Evolutionary conservation across 306 rosid genomes (phyloP), one percentile per base, ranked within the genome.

Genomic region (Astragalus membranaceus): DNA sequence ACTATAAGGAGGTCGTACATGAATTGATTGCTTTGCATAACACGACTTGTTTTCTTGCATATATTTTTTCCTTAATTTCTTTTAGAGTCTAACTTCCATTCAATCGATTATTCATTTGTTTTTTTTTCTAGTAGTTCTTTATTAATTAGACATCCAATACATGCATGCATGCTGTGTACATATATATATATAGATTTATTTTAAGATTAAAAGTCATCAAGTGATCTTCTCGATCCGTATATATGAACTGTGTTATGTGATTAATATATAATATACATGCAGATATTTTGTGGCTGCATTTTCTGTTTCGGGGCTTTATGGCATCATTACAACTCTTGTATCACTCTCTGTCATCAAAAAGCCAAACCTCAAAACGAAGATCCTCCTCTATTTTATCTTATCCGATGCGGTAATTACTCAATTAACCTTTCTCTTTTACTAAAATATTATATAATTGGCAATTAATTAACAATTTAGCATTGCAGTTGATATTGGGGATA

Each of bases 281-380:
- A 92, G 96, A 76, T 92, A 92, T 79, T 92, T 89, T 70, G 84
- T 92, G 74, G 92, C 61, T 23, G 98, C 99, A 15, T 77, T 92
- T 33, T 85, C 89, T 3, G 80, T 90, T 44, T 33, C 88, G n/a
- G 96, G 93, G 13, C 85, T 91, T 33, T 94, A 90, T 43, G 73
- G 87, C 49, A 70, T 91, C 74, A 43, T 88, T 11, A 91, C 95
- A 5, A 8, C 44, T 12, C 74, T 88, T 0, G 87, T 88, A 71
- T 94, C 95, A 67, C 36, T 90, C 85, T 79, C 68, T 9, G 83
- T 84, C 56, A 36, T 81, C 59, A 15, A 5, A 17, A 90, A 79
- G 51, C 90, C 94, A 17, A 26, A 64, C 47, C 75, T 61, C 74
- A 76, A 84, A 37, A 7, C 80, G 1, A 88, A 84, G 74, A 48